phyloP scores from a whole-genome alignment of 768 basidiomycete species.

The Udeniomyces megalosporus region DNA sequence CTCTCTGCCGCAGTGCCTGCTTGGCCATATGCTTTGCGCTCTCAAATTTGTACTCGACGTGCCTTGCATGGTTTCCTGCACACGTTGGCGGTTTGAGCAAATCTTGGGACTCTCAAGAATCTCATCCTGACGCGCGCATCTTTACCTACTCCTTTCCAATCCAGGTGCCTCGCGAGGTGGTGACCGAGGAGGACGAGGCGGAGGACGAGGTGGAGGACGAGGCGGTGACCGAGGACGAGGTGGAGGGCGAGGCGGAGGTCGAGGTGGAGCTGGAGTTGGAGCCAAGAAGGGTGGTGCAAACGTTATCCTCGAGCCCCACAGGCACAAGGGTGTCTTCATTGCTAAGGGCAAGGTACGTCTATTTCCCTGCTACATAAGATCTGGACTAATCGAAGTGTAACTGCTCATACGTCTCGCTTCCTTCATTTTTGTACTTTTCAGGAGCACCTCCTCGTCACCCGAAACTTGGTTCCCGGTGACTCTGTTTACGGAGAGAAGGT shows the following conservation, averaged over 20 bases:
- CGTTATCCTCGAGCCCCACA: slow-evolving; percentile 85
- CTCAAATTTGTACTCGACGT: too few relatives aligned
- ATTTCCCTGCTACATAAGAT: too few relatives aligned
- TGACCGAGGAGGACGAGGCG: slow-evolving; percentile 16
- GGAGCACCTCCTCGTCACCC: slow-evolving; percentile 90
- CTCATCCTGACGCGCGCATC: neutral
- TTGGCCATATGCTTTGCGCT: too few relatives aligned
- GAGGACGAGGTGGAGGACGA: slow-evolving; percentile 23
- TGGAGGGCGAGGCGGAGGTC: slow-evolving; percentile 44
- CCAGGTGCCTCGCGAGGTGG: slow-evolving; percentile 1
- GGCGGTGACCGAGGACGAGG: slow-evolving; percentile 27
- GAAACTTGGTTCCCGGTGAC: slow-evolving; percentile 94
- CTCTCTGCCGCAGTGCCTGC: too few relatives aligned
- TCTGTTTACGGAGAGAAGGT: slow-evolving; percentile 93
- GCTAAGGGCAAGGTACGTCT: slow-evolving; percentile 36
- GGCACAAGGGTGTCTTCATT: slow-evolving; percentile 86
- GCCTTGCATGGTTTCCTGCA: too few relatives aligned
- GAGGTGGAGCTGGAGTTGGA: slow-evolving; percentile 41
- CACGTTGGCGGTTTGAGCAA: too few relatives aligned
- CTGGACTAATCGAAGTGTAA: neutral
- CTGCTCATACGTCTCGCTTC: neutral
- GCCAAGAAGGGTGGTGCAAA: slow-evolving; percentile 51
- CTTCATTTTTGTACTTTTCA: slow-evolving; percentile 25
- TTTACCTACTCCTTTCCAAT: neutral
- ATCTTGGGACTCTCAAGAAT: neutral